phyloP scores from a whole-genome alignment of 305 asterid species.

The Rubia peregrina region DNA sequence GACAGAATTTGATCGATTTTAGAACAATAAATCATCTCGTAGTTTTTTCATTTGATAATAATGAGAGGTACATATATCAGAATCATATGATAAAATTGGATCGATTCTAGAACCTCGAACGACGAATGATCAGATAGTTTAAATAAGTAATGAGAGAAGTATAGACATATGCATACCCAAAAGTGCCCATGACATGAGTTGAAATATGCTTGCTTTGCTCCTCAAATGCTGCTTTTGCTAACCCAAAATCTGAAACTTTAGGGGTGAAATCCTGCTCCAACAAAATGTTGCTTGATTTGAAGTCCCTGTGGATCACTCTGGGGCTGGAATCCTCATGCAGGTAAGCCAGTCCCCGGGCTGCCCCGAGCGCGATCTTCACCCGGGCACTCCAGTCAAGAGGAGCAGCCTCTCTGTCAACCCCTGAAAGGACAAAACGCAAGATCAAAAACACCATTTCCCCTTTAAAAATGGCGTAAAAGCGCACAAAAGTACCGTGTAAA shows the following conservation, averaged over 20 bases:
- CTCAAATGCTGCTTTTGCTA: slow-evolving; percentile 83
- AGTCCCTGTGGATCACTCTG: slow-evolving; percentile 89
- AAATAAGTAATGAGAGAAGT: not conserved
- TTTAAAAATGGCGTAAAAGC: not conserved
- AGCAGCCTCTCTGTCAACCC: slow-evolving; percentile 51
- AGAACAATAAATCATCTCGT: too few species aligned
- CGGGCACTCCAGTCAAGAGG: slow-evolving; percentile 80
- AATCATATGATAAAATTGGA: not conserved
- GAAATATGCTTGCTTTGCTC: slow-evolving; percentile 66
- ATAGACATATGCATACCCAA: slow-evolving; percentile 44
- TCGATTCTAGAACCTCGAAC: too few species aligned
- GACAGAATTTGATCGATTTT: not conserved
- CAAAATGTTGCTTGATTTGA: slow-evolving; percentile 86
- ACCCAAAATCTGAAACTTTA: slow-evolving; percentile 89
- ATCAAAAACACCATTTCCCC: not conserved
- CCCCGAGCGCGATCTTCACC: slow-evolving; percentile 82
- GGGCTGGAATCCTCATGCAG: slow-evolving; percentile 96
- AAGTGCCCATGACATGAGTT: slow-evolving; percentile 95
- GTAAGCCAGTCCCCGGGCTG: slow-evolving; percentile 88
- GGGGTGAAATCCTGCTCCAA: slow-evolving; percentile 75
- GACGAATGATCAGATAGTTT: not conserved
- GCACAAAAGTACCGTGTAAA: slow-evolving; percentile 58
- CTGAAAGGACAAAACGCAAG: slow-evolving; percentile 28
- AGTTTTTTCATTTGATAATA: too few species aligned
- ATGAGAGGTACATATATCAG: too few species aligned